phyloP scores from a whole-genome alignment of 306 rosid genomes.

The Luffa acutangula region DNA sequence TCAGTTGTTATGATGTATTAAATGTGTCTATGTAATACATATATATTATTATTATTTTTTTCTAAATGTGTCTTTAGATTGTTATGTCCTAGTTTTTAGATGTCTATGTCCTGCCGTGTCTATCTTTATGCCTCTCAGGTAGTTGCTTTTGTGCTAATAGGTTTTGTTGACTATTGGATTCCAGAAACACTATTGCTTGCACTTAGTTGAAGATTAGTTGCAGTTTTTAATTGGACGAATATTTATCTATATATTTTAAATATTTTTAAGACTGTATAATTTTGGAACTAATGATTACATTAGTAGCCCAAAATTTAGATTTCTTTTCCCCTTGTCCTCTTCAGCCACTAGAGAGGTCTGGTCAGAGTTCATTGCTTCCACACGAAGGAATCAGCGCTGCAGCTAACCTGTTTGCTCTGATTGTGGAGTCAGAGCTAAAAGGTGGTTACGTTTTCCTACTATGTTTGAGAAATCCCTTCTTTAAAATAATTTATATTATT shows the following conservation, averaged over 20 bases:
- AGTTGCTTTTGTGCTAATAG: neutral
- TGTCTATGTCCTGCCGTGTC: neutral
- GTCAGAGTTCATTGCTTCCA: conserved; percentile 54
- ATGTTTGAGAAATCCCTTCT: conserved; percentile 11
- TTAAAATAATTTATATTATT: neutral
- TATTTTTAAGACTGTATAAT: neutral
- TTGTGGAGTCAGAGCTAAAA: conserved; percentile 78
- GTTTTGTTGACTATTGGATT: neutral
- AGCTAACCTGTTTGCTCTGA: conserved; percentile 63
- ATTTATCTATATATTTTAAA: neutral
- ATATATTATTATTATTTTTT: too few relatives aligned
- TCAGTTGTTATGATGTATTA: too few relatives aligned
- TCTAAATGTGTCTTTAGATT: neutral
- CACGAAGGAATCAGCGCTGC: conserved; percentile 70
- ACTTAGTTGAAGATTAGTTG: neutral
- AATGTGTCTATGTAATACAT: neutral
- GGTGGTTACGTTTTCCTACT: conserved; percentile 26
- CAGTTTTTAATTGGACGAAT: neutral
- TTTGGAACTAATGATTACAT: conserved; percentile 8
- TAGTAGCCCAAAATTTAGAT: neutral
- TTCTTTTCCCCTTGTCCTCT: neutral
- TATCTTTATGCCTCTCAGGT: neutral
- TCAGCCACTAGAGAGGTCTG: conserved; percentile 58
- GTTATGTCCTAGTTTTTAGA: neutral
- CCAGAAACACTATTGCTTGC: neutral